phyloP scores from a whole-genome alignment of 2,329 filamentous ascomycete genomes.

The Aspergillus floridensis region DNA sequence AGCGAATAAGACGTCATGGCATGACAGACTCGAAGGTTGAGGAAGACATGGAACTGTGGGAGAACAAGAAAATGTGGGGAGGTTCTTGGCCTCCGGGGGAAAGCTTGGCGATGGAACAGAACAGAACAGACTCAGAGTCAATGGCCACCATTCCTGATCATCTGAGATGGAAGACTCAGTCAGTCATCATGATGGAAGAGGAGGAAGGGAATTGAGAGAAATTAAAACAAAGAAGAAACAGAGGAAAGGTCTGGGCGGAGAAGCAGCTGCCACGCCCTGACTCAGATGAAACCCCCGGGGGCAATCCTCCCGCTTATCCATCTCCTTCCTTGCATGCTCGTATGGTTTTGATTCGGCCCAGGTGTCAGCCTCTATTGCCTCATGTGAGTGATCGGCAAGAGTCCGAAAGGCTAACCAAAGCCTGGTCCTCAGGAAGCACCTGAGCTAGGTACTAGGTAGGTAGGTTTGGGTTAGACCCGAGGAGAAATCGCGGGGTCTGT shows the following conservation, averaged over 20 bases:
- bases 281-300: neutral
- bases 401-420: neutral
- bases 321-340: neutral
- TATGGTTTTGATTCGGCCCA: neutral
- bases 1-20: neutral
- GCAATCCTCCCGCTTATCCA: neutral
- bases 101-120: neutral
- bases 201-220: neutral
- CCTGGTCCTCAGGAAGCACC: neutral
- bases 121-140: neutral
- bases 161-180: neutral
- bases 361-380: neutral
- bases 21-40: neutral
- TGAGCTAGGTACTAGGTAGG: no score
- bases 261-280: neutral
- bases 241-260: neutral
- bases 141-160: neutral
- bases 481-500: neutral
- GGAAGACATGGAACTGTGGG: neutral
- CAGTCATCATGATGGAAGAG: neutral
- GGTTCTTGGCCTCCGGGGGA: neutral
- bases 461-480: neutral
- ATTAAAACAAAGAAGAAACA: neutral
- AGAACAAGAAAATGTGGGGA: constrained; percentile 1
- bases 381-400: constrained; percentile 7